phyloP scores from a whole-genome alignment of 1,284 basidiomycete species.

The Coriolopsis trogii region DNA sequence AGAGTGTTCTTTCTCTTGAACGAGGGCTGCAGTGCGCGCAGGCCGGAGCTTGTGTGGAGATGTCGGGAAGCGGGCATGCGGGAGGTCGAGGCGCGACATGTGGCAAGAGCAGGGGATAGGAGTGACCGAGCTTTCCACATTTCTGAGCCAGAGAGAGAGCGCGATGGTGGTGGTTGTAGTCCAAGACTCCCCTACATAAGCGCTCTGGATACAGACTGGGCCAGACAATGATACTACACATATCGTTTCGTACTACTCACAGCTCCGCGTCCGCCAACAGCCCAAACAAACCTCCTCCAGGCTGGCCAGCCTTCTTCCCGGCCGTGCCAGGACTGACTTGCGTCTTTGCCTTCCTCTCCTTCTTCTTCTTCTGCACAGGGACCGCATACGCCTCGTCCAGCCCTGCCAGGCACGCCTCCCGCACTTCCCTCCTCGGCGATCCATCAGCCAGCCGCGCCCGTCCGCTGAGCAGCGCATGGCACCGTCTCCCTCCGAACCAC shows the following conservation, averaged over 20 bases:
- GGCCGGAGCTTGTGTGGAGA: not conserved
- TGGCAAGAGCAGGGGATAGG: not conserved
- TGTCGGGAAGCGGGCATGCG: not conserved
- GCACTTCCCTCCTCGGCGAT: constrained; percentile 39
- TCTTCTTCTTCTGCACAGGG: constrained; percentile 42
- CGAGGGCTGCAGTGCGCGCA: not conserved
- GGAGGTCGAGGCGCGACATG: not conserved
- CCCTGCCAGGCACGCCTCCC: constrained; percentile 50
- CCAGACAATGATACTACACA: constrained; percentile 5
- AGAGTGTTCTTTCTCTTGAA: not conserved
- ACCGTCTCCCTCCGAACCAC: constrained; percentile 57
- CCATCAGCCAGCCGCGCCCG: constrained; percentile 26
- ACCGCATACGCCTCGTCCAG: constrained; percentile 53
- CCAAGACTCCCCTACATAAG: not conserved
- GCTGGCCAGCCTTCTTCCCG: not conserved
- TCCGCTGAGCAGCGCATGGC: constrained; percentile 54
- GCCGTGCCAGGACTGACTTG: not conserved
- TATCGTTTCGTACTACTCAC: not conserved
- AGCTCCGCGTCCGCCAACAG: constrained; percentile 16
- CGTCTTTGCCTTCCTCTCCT: constrained; percentile 39
- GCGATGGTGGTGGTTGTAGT: not conserved
- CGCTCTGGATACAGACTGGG: not conserved
- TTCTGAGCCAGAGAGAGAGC: not conserved
- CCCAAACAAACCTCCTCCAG: constrained; percentile 7
- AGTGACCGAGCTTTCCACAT: not conserved